Percentiles rank a stretch among this genome's conserved stretches.
Evolutionary conservation across 192 early-diverging fungal species (phyloP).

Genomic region (Coemansia sp.): DNA sequence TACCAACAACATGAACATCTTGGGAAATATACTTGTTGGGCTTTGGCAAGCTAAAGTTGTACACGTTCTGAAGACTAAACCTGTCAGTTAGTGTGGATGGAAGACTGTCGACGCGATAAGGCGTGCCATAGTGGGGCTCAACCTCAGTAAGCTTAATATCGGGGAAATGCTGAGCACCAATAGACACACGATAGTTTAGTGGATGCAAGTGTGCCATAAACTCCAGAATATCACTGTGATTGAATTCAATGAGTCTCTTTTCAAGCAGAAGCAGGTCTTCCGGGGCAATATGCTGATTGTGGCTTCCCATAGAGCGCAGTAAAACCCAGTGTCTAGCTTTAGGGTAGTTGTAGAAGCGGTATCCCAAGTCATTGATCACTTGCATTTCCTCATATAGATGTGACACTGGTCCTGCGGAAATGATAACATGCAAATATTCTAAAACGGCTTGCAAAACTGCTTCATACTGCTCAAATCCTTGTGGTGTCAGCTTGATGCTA

Average conservation of each 20-base stretch:
- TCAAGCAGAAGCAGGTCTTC: conserved; percentile 66
- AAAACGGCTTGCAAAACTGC: conserved; percentile 31
- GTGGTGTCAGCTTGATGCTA: conserved; percentile 11
- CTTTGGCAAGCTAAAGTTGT: conserved; percentile 10
- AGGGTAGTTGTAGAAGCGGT: conserved; percentile 62
- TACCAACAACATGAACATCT: conserved; percentile 14
- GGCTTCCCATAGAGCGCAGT: conserved; percentile 61
- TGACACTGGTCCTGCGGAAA: conserved; percentile 16
- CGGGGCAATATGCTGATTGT: conserved; percentile 60
- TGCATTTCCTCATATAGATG: conserved; percentile 37
- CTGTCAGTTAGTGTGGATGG: background rate
- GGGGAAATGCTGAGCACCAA: conserved; percentile 36
- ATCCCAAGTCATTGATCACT: conserved; percentile 28
- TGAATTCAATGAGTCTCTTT: conserved; percentile 59
- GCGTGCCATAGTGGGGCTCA: conserved; percentile 74
- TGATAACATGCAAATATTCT: conserved; percentile 30
- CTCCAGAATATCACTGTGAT: conserved; percentile 59
- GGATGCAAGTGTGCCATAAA: conserved; percentile 57
- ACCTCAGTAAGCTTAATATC: conserved; percentile 34
- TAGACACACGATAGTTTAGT: conserved; percentile 57
- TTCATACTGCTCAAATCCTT: conserved; percentile 20
- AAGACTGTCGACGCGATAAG: conserved; percentile 58
- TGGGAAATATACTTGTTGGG: conserved; percentile 22
- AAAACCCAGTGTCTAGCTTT: conserved; percentile 57
- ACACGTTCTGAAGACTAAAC: background rate